A percentile compares a stretch with the other conserved stretches of the same genome.
Evolutionary conservation across 495 filamentous ascomycete genomes (phyloP).

Genomic region (Penicillium odoratum): DNA sequence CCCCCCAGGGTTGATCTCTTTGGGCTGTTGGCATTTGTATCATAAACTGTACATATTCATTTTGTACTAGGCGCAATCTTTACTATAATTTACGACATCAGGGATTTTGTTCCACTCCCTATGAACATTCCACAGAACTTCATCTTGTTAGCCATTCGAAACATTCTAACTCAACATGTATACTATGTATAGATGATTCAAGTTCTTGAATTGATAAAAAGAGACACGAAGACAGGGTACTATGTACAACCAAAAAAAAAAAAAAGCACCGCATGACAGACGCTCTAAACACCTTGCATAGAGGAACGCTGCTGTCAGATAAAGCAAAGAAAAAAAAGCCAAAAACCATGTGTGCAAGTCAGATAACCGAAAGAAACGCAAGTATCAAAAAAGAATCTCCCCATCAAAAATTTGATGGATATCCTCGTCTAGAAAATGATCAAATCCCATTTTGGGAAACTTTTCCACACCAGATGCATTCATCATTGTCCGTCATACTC

Average conservation of each 20-base stretch:
- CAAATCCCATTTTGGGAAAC: constrained; percentile 6
- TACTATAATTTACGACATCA: constrained; percentile 12
- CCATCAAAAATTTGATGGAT: not conserved
- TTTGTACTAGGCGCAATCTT: not conserved
- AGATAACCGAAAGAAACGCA: constrained; percentile 6
- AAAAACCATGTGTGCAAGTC: not conserved
- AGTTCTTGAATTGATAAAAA: constrained; percentile 4
- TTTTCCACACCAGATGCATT: constrained; percentile 6
- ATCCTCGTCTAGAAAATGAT: not conserved
- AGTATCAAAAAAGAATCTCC: constrained; percentile 12
- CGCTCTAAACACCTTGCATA: constrained; percentile 38
- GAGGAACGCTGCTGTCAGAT: constrained; percentile 23
- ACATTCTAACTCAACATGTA: too few relatives aligned
- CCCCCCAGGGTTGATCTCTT: not conserved
- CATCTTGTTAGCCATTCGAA: too few relatives aligned
- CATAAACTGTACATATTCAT: constrained; percentile 19
- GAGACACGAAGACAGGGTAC: constrained; percentile 1
- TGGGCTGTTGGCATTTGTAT: constrained; percentile 2
- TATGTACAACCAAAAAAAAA: constrained; percentile 31
- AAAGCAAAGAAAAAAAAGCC: constrained; percentile 11
- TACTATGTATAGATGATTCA: not conserved
- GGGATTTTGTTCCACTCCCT: constrained; percentile 5
- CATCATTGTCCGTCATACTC: constrained; percentile 17
- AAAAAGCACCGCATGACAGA: constrained; percentile 24
- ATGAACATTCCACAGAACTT: not conserved